Evolutionary conservation across 2,329 filamentous ascomycete species (phyloP), one percentile per base, ranked within the genome.

Genomic region (Phialocephala sp.): DNA sequence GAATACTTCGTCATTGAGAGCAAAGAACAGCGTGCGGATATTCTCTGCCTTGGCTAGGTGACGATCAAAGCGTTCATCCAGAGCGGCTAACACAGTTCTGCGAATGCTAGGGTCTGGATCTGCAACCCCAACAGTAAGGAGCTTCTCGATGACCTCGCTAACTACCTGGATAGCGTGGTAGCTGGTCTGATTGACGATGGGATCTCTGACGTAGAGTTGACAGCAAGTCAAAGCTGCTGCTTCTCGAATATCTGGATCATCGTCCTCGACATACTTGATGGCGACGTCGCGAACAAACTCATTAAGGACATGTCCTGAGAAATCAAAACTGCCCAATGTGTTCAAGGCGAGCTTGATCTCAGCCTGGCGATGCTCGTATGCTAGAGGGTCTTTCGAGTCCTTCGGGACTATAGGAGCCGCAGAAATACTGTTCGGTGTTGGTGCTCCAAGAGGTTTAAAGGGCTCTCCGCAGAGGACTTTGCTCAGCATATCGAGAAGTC

Each of bases 281-380:
- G 96, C 95, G 59, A 99, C 95, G 76, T 99, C 95, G 27, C 95
- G 91, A 35, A 99, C 95, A 72, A 99, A 99, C 77, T 99, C 96
- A 74, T 99, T 99, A 18, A 99, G 82, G 18, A 97, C 91, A 74
- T 98, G 93, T 1, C 92, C 90, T 67, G 85, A 90, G 75, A 99
- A 99, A 77, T 99, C 95, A 74, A 99, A 99, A 76, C 93, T 97
- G n/a, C 95, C 96, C 0, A 99, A 83, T 0, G 96, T 99, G 74
- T 97, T 94, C 18, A 99, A 84, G 4, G 95, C 95, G 60, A 99
- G 83, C 69, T 96, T 96, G 68, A 99, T 92, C 76, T 99, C 94
- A 9, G 89, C 84, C 76, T 96, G 94, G 66, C 90, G 83, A 70
- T 88, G 88, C 71, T 96, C 93, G 68, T 92, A 89, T n/a, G 90